These are phyloP conservation scores for Ulvella scutata DNA, from an alignment of 139 green algal species.

Conservation along the genomic window DNA sequence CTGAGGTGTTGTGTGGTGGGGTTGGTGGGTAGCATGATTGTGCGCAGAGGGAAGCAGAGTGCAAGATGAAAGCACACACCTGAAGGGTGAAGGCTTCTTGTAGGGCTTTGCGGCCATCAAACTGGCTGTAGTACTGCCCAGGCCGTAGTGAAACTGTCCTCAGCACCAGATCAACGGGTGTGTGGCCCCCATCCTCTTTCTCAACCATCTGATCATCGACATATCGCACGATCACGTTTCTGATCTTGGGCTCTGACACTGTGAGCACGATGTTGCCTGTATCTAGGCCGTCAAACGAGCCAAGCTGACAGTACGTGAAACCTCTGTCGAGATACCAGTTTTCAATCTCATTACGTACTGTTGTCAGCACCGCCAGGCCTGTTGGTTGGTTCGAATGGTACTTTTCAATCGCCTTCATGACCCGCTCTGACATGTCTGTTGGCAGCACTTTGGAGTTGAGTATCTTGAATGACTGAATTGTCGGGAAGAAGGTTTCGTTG, in stretches of 20 bases:
- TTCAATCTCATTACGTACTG: background rate
- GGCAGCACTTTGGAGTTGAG: slow-evolving; percentile 1
- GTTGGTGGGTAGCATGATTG: too few species aligned
- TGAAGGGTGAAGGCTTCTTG: background rate
- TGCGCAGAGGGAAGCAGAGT: too few species aligned
- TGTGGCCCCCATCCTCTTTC: background rate
- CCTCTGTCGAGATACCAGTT: slow-evolving; percentile 2
- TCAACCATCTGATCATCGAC: background rate
- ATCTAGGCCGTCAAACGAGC: background rate
- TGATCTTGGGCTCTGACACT: slow-evolving; percentile 3
- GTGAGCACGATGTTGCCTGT: background rate
- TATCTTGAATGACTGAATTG: slow-evolving; percentile 1
- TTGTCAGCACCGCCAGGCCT: background rate
- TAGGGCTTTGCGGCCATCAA: background rate
- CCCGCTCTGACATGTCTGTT: background rate
- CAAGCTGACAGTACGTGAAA: background rate
- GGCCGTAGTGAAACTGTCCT: background rate
- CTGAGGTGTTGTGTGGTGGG: too few species aligned
- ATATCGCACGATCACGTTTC: slow-evolving; percentile 4
- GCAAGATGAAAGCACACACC: too few species aligned
- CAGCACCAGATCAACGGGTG: background rate
- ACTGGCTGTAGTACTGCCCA: background rate
- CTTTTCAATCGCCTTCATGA: slow-evolving; percentile 1
- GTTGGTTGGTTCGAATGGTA: background rate
- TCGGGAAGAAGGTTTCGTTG: slow-evolving; percentile 1